Evolutionary conservation across 768 basidiomycete genomes (phyloP), one percentile per base, ranked within the genome.

Genomic region (Grammothele lineata): DNA sequence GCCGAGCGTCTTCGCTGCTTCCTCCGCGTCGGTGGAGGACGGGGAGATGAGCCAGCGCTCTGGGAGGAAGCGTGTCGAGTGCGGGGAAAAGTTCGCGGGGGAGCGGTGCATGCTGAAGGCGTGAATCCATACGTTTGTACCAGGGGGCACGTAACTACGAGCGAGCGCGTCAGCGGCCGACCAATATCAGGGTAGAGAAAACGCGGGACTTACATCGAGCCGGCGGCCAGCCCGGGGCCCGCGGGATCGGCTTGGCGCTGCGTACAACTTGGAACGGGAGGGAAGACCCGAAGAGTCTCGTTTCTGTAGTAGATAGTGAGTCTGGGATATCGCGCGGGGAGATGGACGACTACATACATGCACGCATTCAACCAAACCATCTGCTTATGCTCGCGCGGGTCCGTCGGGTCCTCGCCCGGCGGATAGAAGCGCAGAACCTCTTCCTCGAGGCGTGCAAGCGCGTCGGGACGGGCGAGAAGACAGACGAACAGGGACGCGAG

Each of bases 211-310:
- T 48, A 68, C 73, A 56, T 55, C 21, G 56, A 59, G 24, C 63
- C 66, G 19, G 72, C 59, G n/a, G 67, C 19, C 39, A 62, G 65
- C 30, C 63, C 65, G 23, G 54, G 57, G 19, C 62, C 64, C 2
- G 59, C 61, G 15, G 37, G 47, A 0, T 55, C 45, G 0, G 27
- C 27, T 23, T 66, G 64, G 32, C 74, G 66, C 35, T 72, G 69
- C 4, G 70, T 62, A 24, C 61, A 48, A 15, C 69, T 71, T 3
- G 65, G 61, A 7, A 72, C 59, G 0, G 73, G 65, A 24, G 76
- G 74, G 3, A 66, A 60, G 36, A 77, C 63, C 18, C 74, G 68
- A 30, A 77, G 50, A 2, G 66, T 61, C 57, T 77, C 75, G 27
- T 76, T 72, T 51, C 75, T 76, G 35, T 11, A 8, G 30, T 32